phyloP scores from a whole-genome alignment of 2,329 filamentous ascomycete genomes.

The Lasiodiplodia gonubiensis region DNA sequence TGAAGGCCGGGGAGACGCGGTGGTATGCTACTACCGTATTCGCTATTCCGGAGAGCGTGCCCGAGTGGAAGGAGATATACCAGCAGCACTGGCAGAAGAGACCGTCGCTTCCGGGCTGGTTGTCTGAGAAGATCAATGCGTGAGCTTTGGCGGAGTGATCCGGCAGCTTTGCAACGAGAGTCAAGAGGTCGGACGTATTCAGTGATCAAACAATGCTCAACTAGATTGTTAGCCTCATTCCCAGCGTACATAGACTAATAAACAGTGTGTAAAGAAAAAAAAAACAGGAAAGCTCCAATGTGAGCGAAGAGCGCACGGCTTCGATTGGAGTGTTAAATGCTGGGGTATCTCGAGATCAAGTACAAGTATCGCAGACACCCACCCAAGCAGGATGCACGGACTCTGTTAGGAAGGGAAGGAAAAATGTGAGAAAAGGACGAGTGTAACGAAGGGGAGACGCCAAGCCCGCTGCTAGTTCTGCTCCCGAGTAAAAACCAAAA shows the following conservation, averaged over 20 bases:
- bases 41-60: conserved; percentile 60
- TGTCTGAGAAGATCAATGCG: conserved; percentile 31
- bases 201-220: conserved; percentile 1
- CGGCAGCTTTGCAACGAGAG: neutral
- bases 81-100: conserved; percentile 43
- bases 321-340: conserved; percentile 29
- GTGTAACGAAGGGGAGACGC: conserved; percentile 1
- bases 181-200: neutral
- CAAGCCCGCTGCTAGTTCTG: conserved; percentile 20
- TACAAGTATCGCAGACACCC: conserved; percentile 29
- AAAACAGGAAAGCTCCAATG: neutral
- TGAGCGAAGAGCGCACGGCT: conserved; percentile 18
- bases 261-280: neutral
- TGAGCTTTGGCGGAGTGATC: neutral
- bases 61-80: conserved; percentile 21
- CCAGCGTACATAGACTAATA: conserved; percentile 1
- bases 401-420: conserved; percentile 4
- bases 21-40: conserved; percentile 77
- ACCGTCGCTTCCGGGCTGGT: conserved; percentile 37
- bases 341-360: conserved; percentile 30
- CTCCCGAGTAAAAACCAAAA: conserved; percentile 6
- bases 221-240: conserved; percentile 12
- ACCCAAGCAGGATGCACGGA: conserved; percentile 29
- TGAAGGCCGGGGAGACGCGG: conserved; percentile 62
- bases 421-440: conserved; percentile 2